phyloP scores from a whole-genome alignment of 1,284 basidiomycete genomes.

The Sutorius eximius region DNA sequence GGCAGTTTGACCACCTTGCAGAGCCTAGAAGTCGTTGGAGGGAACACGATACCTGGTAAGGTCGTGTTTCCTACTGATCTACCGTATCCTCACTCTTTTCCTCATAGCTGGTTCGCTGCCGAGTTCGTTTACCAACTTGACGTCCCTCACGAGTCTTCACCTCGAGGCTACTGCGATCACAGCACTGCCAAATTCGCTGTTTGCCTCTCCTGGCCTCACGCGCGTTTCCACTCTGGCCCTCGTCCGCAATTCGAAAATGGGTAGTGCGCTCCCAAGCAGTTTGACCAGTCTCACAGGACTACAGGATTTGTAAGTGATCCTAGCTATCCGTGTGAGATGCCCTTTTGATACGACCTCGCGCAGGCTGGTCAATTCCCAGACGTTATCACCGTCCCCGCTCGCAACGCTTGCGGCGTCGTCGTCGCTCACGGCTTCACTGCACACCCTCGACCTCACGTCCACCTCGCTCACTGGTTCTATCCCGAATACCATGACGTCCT shows the following conservation, averaged over 20 bases:
- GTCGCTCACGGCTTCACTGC: slow-evolving; percentile 37
- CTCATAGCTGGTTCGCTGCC: slow-evolving; percentile 43
- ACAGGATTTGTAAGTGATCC: slow-evolving; percentile 41
- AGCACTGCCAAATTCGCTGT: slow-evolving; percentile 39
- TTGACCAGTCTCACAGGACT: slow-evolving; percentile 37
- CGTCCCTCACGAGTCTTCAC: slow-evolving; percentile 41
- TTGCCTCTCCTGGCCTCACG: slow-evolving; percentile 34
- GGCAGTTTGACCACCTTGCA: slow-evolving; percentile 43
- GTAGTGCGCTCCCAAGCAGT: slow-evolving; percentile 41
- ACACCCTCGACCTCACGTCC: slow-evolving; percentile 39
- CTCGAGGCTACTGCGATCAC: slow-evolving; percentile 48
- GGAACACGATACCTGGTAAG: slow-evolving; percentile 43
- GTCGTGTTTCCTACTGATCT: not conserved
- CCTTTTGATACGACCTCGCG: not conserved
- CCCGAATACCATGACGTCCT: slow-evolving; percentile 28
- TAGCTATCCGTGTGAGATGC: not conserved
- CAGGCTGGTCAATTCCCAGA: slow-evolving; percentile 32
- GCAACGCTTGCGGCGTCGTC: slow-evolving; percentile 35
- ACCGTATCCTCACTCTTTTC: not conserved
- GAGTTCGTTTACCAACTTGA: slow-evolving; percentile 39
- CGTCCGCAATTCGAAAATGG: slow-evolving; percentile 47
- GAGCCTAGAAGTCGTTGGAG: slow-evolving; percentile 43
- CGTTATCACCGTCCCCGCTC: slow-evolving; percentile 29
- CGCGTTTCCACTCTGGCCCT: slow-evolving; percentile 44
- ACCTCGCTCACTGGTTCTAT: slow-evolving; percentile 36